These are phyloP conservation scores for Sclerotinia nivalis DNA, from an alignment of 2,329 filamentous ascomycete genomes.

Conservation along the genomic window DNA sequence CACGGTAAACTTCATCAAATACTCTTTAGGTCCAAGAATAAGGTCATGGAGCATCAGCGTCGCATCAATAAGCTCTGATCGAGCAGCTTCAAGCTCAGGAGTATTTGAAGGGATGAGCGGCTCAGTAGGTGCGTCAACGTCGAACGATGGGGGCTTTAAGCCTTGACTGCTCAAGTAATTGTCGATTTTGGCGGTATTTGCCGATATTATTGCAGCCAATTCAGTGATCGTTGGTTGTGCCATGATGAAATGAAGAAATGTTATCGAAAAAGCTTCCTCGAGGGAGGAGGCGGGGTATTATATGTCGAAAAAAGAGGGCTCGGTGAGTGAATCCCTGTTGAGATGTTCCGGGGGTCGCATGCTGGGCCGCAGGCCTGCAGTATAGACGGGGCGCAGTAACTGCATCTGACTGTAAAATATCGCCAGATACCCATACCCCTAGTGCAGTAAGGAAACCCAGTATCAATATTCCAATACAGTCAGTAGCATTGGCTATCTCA, in stretches of 20 bases:
- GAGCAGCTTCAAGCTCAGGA: not conserved
- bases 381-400: not conserved
- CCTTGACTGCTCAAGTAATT: not conserved
- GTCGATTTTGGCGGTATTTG: conserved; percentile 3
- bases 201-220: not conserved
- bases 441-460: not conserved
- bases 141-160: not conserved
- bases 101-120: not conserved
- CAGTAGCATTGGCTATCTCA: not conserved
- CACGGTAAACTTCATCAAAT: not conserved
- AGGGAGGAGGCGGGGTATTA: too few species aligned
- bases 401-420: not conserved
- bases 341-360: not conserved
- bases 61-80: not conserved
- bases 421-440: too few species aligned
- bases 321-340: not conserved
- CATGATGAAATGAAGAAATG: not conserved
- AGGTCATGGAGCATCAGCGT: not conserved
- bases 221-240: not conserved
- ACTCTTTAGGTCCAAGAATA: conserved; percentile 3
- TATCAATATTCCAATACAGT: not conserved
- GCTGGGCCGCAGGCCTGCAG: conserved; percentile 6
- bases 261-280: not conserved
- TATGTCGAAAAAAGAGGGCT: not conserved
- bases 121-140: not conserved